Evolutionary conservation across 1,284 basidiomycete genomes (phyloP).

Genomic region (Pterulicium gracile): DNA sequence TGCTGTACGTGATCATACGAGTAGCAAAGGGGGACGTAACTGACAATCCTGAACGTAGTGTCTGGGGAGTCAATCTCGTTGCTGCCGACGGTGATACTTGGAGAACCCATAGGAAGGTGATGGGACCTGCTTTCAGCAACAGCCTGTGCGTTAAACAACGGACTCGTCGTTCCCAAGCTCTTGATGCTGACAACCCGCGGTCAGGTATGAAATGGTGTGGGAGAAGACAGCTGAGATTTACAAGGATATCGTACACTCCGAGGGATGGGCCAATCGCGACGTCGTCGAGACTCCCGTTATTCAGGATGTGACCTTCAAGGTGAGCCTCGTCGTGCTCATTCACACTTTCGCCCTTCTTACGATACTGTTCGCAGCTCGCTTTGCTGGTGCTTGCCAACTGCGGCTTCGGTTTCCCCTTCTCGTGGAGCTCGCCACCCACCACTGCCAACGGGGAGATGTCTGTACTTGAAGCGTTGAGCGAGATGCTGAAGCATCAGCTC

Average conservation of each 20-base stretch:
- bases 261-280: conserved; percentile 30
- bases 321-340: conserved; percentile 7
- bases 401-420: conserved; percentile 38
- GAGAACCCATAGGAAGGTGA: conserved; percentile 36
- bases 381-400: conserved; percentile 38
- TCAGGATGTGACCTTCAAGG: conserved; percentile 35
- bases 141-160: too few relatives aligned
- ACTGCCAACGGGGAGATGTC: conserved; percentile 27
- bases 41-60: conserved; percentile 14
- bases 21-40: conserved; percentile 3
- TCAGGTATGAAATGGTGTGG: conserved; percentile 37
- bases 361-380: conserved; percentile 27
- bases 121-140: conserved; percentile 38
- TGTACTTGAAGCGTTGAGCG: conserved; percentile 30
- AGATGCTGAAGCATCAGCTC: conserved; percentile 16
- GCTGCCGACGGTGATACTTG: conserved; percentile 33
- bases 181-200: not conserved
- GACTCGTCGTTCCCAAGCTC: not conserved
- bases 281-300: conserved; percentile 25
- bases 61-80: conserved; percentile 37
- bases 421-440: conserved; percentile 28
- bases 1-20: too few relatives aligned
- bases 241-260: conserved; percentile 29
- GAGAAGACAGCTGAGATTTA: conserved; percentile 28
- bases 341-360: too few relatives aligned